Percentiles rank a stretch among this genome's conserved stretches.
Conservation (phyloP, 2,329 filamentous ascomycete species). For the Colletotrichum sidae region DNA sequence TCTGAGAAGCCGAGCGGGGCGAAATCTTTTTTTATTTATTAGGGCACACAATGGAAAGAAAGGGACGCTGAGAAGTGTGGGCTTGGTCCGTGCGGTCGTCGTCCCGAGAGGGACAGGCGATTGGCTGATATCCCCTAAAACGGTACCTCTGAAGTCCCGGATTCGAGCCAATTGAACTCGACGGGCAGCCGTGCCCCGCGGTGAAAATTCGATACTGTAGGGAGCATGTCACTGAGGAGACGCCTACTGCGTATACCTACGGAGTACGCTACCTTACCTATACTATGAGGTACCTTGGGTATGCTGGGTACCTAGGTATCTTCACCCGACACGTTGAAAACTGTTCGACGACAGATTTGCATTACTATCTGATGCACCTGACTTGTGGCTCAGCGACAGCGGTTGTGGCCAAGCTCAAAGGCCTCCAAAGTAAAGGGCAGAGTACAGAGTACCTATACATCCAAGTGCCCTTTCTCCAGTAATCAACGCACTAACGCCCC, state of each 20-base stretch:
- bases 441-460: too few species aligned
- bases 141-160: neutral
- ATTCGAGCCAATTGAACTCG: slow-evolving; percentile 7
- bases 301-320: too few species aligned
- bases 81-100: slow-evolving; percentile 26
- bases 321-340: too few species aligned
- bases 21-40: slow-evolving; percentile 25
- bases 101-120: slow-evolving; percentile 27
- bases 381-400: too few species aligned
- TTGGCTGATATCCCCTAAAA: slow-evolving; percentile 15
- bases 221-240: slow-evolving; percentile 8
- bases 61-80: slow-evolving; percentile 18
- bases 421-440: too few species aligned
- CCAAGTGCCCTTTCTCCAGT: too few species aligned
- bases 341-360: too few species aligned
- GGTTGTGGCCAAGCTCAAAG: too few species aligned
- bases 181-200: neutral
- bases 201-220: slow-evolving; percentile 23
- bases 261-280: too few species aligned
- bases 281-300: too few species aligned
- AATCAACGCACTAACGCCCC: too few species aligned
- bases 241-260: neutral
- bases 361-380: too few species aligned
- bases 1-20: slow-evolving; percentile 30
- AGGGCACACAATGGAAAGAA: slow-evolving; percentile 14